A percentile compares a stretch with the other conserved stretches of the same genome.
Evolutionary conservation across 2,329 filamentous ascomycete species (phyloP).

Genomic region (Beauveria varroae): DNA sequence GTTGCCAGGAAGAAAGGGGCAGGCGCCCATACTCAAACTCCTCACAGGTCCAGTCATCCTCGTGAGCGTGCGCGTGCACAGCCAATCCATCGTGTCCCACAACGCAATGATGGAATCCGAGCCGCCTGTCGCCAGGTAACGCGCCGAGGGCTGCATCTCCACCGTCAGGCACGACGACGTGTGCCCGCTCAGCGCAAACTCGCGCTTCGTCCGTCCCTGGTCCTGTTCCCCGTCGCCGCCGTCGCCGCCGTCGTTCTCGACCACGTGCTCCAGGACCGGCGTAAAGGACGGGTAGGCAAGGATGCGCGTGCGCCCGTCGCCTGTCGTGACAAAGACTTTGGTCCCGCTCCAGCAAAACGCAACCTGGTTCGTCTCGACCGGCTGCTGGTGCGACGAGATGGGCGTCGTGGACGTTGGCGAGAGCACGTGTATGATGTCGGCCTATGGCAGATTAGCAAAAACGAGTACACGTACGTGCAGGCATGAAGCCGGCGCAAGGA

Average conservation of each 20-base stretch:
- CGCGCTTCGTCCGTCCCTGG: slow-evolving; percentile 21
- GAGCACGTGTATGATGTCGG: slow-evolving; percentile 55
- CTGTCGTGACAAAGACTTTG: slow-evolving; percentile 63
- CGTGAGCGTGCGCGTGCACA: slow-evolving; percentile 64
- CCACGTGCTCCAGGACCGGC: slow-evolving; percentile 42
- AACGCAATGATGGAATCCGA: slow-evolving; percentile 68
- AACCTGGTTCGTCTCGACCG: slow-evolving; percentile 62
- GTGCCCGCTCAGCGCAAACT: slow-evolving; percentile 62
- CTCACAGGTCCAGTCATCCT: slow-evolving; percentile 62
- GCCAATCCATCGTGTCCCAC: slow-evolving; percentile 73
- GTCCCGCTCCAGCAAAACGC: slow-evolving; percentile 66
- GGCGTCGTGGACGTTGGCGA: slow-evolving; percentile 51
- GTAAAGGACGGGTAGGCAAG: slow-evolving; percentile 59
- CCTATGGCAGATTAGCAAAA: slow-evolving; percentile 28
- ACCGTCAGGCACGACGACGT: slow-evolving; percentile 64
- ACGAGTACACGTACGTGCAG: neutral
- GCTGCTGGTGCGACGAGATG: slow-evolving; percentile 52
- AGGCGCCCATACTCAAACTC: slow-evolving; percentile 46
- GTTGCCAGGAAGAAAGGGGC: neutral
- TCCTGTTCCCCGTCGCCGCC: slow-evolving; percentile 19
- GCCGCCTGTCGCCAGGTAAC: slow-evolving; percentile 67
- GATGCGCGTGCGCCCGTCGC: slow-evolving; percentile 63
- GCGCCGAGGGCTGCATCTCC: slow-evolving; percentile 62
- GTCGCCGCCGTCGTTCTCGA: slow-evolving; percentile 18
- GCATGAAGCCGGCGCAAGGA: too few species aligned